A percentile compares a stretch with the other conserved stretches of the same genome.
These are phyloP conservation scores for Podila epicladia DNA, from an alignment of 192 early-diverging fungal species.

Conservation along the genomic window DNA sequence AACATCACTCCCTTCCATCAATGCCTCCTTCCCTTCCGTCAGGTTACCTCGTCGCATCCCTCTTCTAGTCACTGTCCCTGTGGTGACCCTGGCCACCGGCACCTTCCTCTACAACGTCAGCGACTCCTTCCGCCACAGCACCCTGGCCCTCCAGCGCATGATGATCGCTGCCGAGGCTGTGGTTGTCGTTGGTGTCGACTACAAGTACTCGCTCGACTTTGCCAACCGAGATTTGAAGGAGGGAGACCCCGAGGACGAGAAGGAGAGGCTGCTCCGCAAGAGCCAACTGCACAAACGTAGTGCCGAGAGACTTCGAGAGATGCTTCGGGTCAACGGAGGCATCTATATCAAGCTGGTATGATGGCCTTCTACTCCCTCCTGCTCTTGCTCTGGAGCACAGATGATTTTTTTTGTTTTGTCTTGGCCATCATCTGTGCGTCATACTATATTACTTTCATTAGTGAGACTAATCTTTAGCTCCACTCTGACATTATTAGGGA, in stretches of 20 bases:
- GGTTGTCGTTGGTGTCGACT: slow-evolving; percentile 32
- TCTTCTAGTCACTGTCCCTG: slow-evolving; percentile 20
- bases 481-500: slow-evolving; percentile 11
- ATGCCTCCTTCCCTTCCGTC: neutral
- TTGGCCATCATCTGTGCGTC: neutral
- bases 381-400: neutral
- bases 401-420: neutral
- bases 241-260: slow-evolving; percentile 21
- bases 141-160: slow-evolving; percentile 28
- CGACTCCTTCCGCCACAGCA: slow-evolving; percentile 35
- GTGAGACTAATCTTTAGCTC: neutral
- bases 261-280: slow-evolving; percentile 26
- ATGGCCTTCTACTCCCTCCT: neutral
- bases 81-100: slow-evolving; percentile 17
- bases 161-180: slow-evolving; percentile 40
- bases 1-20: neutral
- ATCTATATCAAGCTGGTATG: slow-evolving; percentile 51
- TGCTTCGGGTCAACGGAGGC: slow-evolving; percentile 42
- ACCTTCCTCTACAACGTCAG: slow-evolving; percentile 27
- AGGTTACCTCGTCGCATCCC: slow-evolving; percentile 17
- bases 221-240: slow-evolving; percentile 30
- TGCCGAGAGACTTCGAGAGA: slow-evolving; percentile 35
- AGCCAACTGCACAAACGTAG: slow-evolving; percentile 40
- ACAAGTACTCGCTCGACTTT: slow-evolving; percentile 42
- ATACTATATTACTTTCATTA: neutral